Base-by-base conservation (phyloP, 1,284 basidiomycete species). In the Cutaneotrichosporon sp. region DNA sequence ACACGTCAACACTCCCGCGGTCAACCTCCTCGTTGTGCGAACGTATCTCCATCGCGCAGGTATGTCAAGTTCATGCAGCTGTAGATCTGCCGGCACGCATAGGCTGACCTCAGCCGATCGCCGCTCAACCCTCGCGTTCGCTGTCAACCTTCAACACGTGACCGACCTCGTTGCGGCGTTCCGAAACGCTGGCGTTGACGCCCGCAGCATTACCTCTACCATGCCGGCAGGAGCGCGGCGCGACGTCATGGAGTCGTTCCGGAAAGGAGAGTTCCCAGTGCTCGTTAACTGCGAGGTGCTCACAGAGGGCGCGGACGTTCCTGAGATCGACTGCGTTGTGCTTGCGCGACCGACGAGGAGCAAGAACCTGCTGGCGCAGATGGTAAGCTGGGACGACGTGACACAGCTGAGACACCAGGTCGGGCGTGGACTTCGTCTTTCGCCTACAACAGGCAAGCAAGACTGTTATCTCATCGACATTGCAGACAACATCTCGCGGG, bases 381-480 rank as follows among this genome's bases (percentile, higher is more conserved):
- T 98, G 94, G 91, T 90, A 65, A 51, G 83, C 63, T 26, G 13
- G 32, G 9, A 11, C 2, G 42, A 21, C 34, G 11, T 36, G 16
- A 7, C 4, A 10, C 6, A 5, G 26, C 56, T 65, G 22, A 36
- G 11, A 65, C 63, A 21, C 6, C 65, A 93, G 91, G 92, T 98
- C 69, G 96, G 95, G 0, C 86, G 96, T 60, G 95, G 96, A 9
- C 89, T 98, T 84, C 85, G 96, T 62, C 83, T 91, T 31, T 93
- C 90, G 0, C 90, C 91, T 2, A 78, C 78, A 6, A 94, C 91
- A 0, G 89, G 87, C 53, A 99, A 99, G 79, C 72, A 78, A 42
- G 88, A 97, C 74, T 98, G 96, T 76, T 86, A 87, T 26, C 87
- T 98, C 56, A 89, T 99, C 65, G 95, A 99, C 76, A 89, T 97